Base-by-base conservation (phyloP, 768 basidiomycete genomes). In the Chalciporus piperatus region DNA sequence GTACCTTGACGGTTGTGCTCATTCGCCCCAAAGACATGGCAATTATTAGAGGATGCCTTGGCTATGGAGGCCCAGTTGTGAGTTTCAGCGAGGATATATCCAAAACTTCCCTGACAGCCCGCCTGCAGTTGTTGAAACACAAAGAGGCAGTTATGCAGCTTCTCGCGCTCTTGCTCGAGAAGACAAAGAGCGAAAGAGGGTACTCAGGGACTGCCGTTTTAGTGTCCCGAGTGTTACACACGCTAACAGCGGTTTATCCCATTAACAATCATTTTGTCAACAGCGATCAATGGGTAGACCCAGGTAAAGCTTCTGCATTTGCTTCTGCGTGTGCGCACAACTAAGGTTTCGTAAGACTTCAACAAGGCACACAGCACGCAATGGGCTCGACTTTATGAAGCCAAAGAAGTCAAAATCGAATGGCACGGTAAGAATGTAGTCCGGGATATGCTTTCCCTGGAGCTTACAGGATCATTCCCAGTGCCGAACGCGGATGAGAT, bases 141-240 rank as follows among this genome's bases (percentile, higher is more conserved):
- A 86, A 82, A 65, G 68, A 76, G 14, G 74, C 84, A 25, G 74
- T 96, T 37, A 67, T 92, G 11, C 71, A 74, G 10, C 71, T 96
- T 13, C 57, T 95, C 37, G 65, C 69, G 0, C 68, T 87, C 41
- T 79, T 96, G 16, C 74, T 88, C 16, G 86, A 92, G 38, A 87
- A 84, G 61, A 87, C 89, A 7, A 87, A 88, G 72, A 87, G 83
- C 57, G 94, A 98, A 73, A 83, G 93, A 52, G 92, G 92, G 10
- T 98, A 91, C 66, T 83, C 81, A 27, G 82, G 86, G 45, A 84
- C 86, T 10, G 92, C 89, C 2, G 81, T 87, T 38, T 68, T 98
- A 46, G 76, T 96, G 45, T 82, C 85, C 20, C 81, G 89, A 20
- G 75, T 90, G 16, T 69, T 98, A 48, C 80, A 84, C 59, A 87